These are phyloP conservation scores for Salvia sclarea DNA, from an alignment of 305 asterid genomes.

Conservation along the genomic window DNA sequence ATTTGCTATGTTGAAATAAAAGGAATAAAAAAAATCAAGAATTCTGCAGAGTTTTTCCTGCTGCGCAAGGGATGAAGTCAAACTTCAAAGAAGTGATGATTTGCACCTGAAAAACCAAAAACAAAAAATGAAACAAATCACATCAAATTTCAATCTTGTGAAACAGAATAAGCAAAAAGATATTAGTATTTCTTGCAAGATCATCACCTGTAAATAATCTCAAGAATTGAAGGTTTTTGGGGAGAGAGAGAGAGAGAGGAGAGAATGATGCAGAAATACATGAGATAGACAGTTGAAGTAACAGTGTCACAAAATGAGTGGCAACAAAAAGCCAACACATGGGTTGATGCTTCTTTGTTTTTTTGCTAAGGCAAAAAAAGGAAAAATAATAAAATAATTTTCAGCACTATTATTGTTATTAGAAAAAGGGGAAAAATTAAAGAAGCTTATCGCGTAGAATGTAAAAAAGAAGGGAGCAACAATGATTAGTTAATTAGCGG, in stretches of 20 bases:
- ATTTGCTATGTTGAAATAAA: slow-evolving; percentile 17
- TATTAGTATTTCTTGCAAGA: not conserved
- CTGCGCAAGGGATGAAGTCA: slow-evolving; percentile 25
- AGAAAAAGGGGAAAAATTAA: not conserved
- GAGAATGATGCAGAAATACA: not conserved
- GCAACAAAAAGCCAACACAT: slow-evolving; percentile 43
- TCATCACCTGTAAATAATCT: slow-evolving; percentile 31
- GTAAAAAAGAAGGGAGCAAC: not conserved
- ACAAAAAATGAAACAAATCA: no score
- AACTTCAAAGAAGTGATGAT: slow-evolving; percentile 14
- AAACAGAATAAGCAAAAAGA: not conserved
- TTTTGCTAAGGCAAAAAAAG: not conserved
- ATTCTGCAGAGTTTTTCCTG: slow-evolving; percentile 20
- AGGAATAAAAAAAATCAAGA: slow-evolving; percentile 10
- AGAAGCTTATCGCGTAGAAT: slow-evolving; percentile 23
- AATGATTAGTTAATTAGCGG: slow-evolving; percentile 31
- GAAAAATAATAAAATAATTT: not conserved
- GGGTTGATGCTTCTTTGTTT: slow-evolving; percentile 38
- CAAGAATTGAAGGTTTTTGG: not conserved
- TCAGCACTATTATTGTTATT: not conserved
- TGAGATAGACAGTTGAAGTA: slow-evolving; percentile 22
- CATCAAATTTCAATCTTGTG: not conserved
- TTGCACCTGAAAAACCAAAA: not conserved
- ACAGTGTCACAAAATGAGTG: slow-evolving; percentile 34
- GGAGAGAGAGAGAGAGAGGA: slow-evolving; percentile 13